Base-by-base conservation (phyloP, 2,329 filamentous ascomycete species). In the Sclerotinia minor region DNA sequence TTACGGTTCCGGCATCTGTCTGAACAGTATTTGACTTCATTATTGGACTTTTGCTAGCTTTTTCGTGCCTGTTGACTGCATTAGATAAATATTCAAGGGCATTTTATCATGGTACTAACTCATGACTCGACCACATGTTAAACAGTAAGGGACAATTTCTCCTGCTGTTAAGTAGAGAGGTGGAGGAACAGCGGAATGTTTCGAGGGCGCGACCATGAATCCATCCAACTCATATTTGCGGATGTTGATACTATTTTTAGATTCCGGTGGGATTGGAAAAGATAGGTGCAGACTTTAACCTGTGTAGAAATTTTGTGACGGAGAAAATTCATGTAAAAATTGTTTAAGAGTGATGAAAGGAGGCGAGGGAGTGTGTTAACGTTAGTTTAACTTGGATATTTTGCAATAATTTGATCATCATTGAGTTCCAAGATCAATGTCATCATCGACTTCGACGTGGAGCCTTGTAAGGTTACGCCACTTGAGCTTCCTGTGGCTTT, bases 11-110 rank as follows among this genome's bases (percentile, higher is more conserved):
- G 79, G 71, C 85, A 88, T 49, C 82, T 78, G 57, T 81, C 78
- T 0, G 85, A 88, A 77, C 86, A 88, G 78, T 87, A 88, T 70
- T 85, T 87, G 76, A 72, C 57, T 45, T 66, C 64, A 50, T 61
- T 61, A 7, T 66, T 66, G 15, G 55, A 11, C 35, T 61, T 66
- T 66, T 66, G 64, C 29, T 66, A 0, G 64, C 35, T 41, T 66
- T 66, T 53, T 61, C 17, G 64, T 52, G 64, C 26, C 64, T 66
- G 19, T 44, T 21, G 24, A 19, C 21, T 44, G 35, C 21, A 61
- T 66, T 61, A 66, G 64, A 61, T 9, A 32, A 2, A 41, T 41
- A 9, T 41, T 41, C 7, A n/a, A 19, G 21, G 29, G 4, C 1
- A 13, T 8, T 44, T 32, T 6, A 29, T 21, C 32, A 38, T 19